A percentile compares a stretch with the other conserved stretches of the same genome.
Evolutionary conservation across 2,329 filamentous ascomycete species (phyloP).

Genomic region (Exophiala phaeomuriformis): DNA sequence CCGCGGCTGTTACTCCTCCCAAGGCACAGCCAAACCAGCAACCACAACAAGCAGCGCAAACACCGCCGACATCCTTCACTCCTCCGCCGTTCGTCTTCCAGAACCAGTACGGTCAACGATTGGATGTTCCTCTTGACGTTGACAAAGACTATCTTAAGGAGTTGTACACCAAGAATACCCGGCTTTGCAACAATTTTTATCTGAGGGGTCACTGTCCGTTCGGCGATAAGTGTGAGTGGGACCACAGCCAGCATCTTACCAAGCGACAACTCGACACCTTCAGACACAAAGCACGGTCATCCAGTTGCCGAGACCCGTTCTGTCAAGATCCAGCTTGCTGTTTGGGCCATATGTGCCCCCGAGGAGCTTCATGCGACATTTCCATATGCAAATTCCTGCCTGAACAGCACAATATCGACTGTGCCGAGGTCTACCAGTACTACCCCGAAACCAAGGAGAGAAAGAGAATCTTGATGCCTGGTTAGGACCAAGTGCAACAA

Average conservation of each 20-base stretch:
- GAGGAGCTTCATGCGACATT: conserved; percentile 13
- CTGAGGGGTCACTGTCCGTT: conserved; percentile 49
- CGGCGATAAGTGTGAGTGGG: conserved; percentile 19
- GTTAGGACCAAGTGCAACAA: conserved; percentile 14
- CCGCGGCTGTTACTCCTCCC: conserved; percentile 20
- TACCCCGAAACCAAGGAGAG: conserved; percentile 14
- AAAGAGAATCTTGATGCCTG: conserved; percentile 9
- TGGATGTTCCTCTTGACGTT: conserved; percentile 44
- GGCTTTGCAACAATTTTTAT: conserved; percentile 56
- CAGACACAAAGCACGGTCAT: conserved; percentile 23
- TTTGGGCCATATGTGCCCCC: conserved; percentile 22
- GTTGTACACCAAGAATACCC: conserved; percentile 47
- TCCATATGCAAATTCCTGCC: conserved; percentile 19
- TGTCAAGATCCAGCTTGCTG: conserved; percentile 19
- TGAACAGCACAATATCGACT: conserved; percentile 22
- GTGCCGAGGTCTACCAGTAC: conserved; percentile 14
- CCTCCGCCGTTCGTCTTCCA: conserved; percentile 30
- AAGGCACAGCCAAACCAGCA: conserved; percentile 1
- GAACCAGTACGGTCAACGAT: conserved; percentile 48
- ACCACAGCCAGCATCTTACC: conserved; percentile 17
- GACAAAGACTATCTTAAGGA: conserved; percentile 44
- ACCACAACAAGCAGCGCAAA: conserved; percentile 14
- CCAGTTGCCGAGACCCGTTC: conserved; percentile 19
- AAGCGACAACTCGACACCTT: conserved; percentile 20
- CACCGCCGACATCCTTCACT: conserved; percentile 30